Base-by-base conservation (phyloP, 2,329 filamentous ascomycete species). In the Aspergillus intermedius region DNA sequence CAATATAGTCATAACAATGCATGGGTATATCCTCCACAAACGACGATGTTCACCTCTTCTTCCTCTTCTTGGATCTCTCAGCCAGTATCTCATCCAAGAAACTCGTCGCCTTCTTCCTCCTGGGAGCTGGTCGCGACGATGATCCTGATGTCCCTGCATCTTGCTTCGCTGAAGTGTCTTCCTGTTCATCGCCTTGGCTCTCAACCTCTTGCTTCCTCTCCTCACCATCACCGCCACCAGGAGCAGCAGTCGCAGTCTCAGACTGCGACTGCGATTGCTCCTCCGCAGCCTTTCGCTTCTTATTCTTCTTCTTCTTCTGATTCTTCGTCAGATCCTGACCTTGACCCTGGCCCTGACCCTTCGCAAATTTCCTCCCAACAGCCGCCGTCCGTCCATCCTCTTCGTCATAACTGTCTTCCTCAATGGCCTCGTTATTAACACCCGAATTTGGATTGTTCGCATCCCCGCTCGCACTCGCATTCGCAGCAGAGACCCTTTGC, bases 1-100 rank as follows among this genome's bases (percentile, higher is more conserved):
- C 25, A 30, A 30, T 30, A 9, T 30, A 5, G 5, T 22, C 21
- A 34, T 34, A 34, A 34, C 43, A 44, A 42, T 50, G 46, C 39
- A 50, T 44, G 46, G n/a, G n/a, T 30, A 30, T 30, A 30, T 30
- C n/a, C 5, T 13, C 28, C 7, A n/a, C 15, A 23, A 40, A 40
- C 7, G 17, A 41, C 17, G 15, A 41, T 15, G 43, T 56, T 62
- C 63, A 67, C 48, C 61, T 67, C 60, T 71, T 72, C 55, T 72
- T 74, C 59, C 75, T 76, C 66, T 79, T 80, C 54, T 73, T 76
- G 6, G 73, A 71, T 48, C 68, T 55, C 43, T 68, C 59, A n/a
- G 65, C 65, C 43, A 74, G 56, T 13, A 82, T 61, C 54, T 81
- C 76, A 60, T 82, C 79, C 21, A 82, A 65, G 56, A 77, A 81